Evolutionary conservation across 208 protist species (phyloP).

Genomic region (Blastocrithidia nonstop): DNA sequence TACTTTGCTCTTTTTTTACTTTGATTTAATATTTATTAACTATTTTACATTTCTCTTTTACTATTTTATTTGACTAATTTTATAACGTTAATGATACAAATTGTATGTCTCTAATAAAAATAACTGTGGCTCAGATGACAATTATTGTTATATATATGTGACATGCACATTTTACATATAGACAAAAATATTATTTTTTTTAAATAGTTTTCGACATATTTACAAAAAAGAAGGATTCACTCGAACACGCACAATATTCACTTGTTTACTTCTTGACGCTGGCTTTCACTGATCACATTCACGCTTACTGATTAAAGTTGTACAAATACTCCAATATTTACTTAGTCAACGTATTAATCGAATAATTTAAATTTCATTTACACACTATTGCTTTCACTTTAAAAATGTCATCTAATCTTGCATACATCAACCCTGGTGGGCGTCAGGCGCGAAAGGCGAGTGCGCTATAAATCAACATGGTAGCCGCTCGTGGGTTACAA

Average conservation of each 20-base stretch:
- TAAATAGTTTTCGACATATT: background rate
- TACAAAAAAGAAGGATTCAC: too few relatives aligned
- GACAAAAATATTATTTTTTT: background rate
- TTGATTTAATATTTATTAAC: background rate
- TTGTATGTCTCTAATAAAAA: too few relatives aligned
- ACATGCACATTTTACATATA: too few relatives aligned
- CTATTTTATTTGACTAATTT: constrained; percentile 5
- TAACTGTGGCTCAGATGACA: too few relatives aligned
- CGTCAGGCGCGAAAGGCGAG: constrained; percentile 63
- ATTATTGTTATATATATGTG: too few relatives aligned
- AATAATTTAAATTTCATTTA: background rate
- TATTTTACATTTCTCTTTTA: constrained; percentile 6
- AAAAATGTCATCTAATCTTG: constrained; percentile 57
- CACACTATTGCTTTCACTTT: constrained; percentile 1
- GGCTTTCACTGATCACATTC: too few relatives aligned
- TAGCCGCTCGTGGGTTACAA: constrained; percentile 94
- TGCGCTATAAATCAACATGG: constrained; percentile 97
- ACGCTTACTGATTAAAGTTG: too few relatives aligned
- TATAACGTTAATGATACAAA: too few relatives aligned
- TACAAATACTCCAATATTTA: too few relatives aligned
- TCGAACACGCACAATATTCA: too few relatives aligned
- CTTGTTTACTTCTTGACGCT: too few relatives aligned
- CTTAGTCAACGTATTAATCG: background rate
- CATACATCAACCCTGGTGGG: constrained; percentile 84
- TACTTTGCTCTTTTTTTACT: background rate